Base-by-base conservation (phyloP, 192 early-diverging fungal genomes). In the Backusella tarrabulga region DNA sequence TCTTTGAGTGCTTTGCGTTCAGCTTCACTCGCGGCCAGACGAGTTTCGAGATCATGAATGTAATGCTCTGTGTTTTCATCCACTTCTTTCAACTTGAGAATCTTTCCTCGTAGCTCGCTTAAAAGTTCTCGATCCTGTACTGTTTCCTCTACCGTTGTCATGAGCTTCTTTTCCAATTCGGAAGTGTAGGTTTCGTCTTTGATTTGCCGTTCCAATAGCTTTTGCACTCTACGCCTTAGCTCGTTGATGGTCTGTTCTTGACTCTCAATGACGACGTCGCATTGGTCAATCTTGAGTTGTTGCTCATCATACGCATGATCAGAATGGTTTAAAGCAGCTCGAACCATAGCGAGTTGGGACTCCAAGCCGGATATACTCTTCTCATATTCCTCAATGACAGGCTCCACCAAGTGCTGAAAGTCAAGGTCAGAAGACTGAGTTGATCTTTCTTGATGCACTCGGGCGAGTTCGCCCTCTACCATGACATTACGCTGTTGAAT, bases 321-420 rank as follows among this genome's bases (percentile, higher is more conserved):
- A 32, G 90, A 86, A 14, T 86, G 87, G 36, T 84, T 88, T 52
- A 94, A 46, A 6, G 88, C 83, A 21, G 90, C 90, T 34, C 85
- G 85, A 3, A 89, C 80, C 68, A 88, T 74, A n/a, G 81, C 79
- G 38, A 94, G 77, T 70, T 94, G 87, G 14, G 77, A 83, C 71
- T 94, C 92, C 15, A 94, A 81, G 6, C 77, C 80, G 8, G 89
- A 85, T 23, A 93, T 87, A 68, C 85, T 88, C 68, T 86, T 88
- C 76, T 92, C 90, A 79, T 93, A 92, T 71, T 93, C 93, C 67
- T 91, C 87, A 74, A 94, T 87, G 4, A 94, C 87, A n/a, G 91
- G 86, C 81, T 88, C 83, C 70, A 93, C 87, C 76, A 89, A 76
- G 74, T 91, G 52, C 74, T 89, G 73, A 76, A 84, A 84, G 67